Evolutionary conservation across 495 filamentous ascomycete genomes (phyloP), one percentile per base, ranked within the genome.

Genomic region (Hypoxylon lienhwacheense): DNA sequence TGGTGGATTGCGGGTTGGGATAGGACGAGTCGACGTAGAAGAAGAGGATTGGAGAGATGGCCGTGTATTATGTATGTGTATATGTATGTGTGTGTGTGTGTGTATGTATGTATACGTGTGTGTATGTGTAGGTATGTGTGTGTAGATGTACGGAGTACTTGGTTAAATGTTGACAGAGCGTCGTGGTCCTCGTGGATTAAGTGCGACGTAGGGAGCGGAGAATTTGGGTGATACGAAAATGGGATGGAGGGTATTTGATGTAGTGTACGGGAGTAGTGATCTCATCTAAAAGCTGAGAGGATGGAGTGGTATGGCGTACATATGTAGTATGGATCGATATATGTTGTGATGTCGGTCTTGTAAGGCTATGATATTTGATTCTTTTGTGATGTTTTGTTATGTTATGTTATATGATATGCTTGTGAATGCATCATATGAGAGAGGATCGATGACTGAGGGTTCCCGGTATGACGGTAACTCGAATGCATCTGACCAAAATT

Each of bases 201-300:
- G 54, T 55, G 47, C 53, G 39, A 59, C 54, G 44, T 34, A 46
- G 31, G 36, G 43, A 58, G 53, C 53, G 47, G 59, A 56, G 53
- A 32, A 29, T 47, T 47, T 37, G 15, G 44, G 47, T 39, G 10
- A 29, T 31, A 34, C 33, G 14, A 29, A 19, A 15, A 20, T 24
- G 15, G 45, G 20, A 50, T 21, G 37, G 21, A 50, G 54, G 45
- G 34, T n/a, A n/a, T n/a, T n/a, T n/a, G n/a, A n/a, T n/a, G n/a
- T n/a, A n/a, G n/a, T n/a, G n/a, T n/a, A n/a, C n/a, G n/a, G n/a
- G n/a, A n/a, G n/a, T 58, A 14, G 39, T 44, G 58, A 56, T 55
- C 53, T 61, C 51, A 55, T 61, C 29, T 53, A 55, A 43, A 21
- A 22, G 15, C 33, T 24, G n/a, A 21, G 22, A 20, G 42, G 47